Evolutionary conservation across 2,329 filamentous ascomycete species (phyloP).

Genomic region (Epichloe hybrida): DNA sequence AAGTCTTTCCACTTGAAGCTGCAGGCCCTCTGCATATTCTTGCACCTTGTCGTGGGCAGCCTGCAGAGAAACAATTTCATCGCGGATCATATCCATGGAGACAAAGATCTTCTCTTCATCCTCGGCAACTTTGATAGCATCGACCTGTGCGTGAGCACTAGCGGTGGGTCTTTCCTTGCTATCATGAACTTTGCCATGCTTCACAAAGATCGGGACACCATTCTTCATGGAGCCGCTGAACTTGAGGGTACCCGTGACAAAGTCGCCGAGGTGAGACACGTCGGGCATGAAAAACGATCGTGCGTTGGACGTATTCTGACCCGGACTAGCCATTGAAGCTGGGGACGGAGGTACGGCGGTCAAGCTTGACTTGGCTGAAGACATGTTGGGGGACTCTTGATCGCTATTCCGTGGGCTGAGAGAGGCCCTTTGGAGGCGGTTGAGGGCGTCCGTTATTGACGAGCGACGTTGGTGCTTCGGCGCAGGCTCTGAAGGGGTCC

Average conservation of each 20-base stretch:
- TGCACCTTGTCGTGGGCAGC: constrained; percentile 43
- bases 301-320: constrained; percentile 26
- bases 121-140: constrained; percentile 34
- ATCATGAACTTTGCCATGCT: constrained; percentile 37
- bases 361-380: constrained; percentile 27
- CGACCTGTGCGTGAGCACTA: constrained; percentile 32
- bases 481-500: constrained; percentile 16
- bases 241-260: constrained; percentile 40
- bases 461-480: constrained; percentile 13
- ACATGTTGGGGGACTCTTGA: constrained; percentile 21
- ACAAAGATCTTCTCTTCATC: constrained; percentile 46
- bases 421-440: constrained; percentile 23
- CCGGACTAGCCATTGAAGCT: constrained; percentile 19
- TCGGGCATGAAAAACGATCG: constrained; percentile 42
- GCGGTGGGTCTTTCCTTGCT: constrained; percentile 20
- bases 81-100: constrained; percentile 47
- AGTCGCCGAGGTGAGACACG: constrained; percentile 41
- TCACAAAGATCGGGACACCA: constrained; percentile 42
- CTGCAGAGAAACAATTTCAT: constrained; percentile 41
- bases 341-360: constrained; percentile 28
- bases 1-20: constrained; percentile 36
- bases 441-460: constrained; percentile 21
- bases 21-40: constrained; percentile 38
- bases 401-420: constrained; percentile 14
- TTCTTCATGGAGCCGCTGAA: constrained; percentile 37